Evolutionary conservation across 2,329 filamentous ascomycete species (phyloP).

Genomic region (Sporothrix protearum): DNA sequence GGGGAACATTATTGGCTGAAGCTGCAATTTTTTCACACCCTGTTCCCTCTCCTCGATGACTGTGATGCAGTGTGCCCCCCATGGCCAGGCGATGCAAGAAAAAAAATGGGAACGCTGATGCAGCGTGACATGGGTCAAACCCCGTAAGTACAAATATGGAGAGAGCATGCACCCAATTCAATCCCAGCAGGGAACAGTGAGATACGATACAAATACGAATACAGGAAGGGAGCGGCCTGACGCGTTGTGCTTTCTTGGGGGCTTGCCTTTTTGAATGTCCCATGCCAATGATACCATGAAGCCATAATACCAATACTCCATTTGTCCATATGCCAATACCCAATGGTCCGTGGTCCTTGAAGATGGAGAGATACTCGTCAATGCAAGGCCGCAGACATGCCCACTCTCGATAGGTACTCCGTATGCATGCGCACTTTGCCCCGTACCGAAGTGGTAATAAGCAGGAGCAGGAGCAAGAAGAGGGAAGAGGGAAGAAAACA

Average conservation of each 20-base stretch:
- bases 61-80: not conserved
- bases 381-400: constrained; percentile 6
- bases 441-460: not conserved
- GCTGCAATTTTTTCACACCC: not conserved
- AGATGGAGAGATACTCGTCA: not conserved
- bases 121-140: not conserved
- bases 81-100: constrained; percentile 8
- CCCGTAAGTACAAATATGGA: not conserved
- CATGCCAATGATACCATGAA: constrained; percentile 5
- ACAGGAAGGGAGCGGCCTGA: not conserved
- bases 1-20: not conserved
- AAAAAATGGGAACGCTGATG: constrained; percentile 11
- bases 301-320: not conserved
- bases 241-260: not conserved
- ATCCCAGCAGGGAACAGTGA: not conserved
- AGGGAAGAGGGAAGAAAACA: not conserved
- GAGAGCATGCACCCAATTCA: not conserved
- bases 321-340: not conserved
- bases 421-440: constrained; percentile 2
- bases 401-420: not conserved
- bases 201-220: not conserved
- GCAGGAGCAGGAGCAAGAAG: not conserved
- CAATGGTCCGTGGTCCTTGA: not conserved
- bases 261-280: not conserved
- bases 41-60: not conserved